Evolutionary conservation across 2,329 filamentous ascomycete genomes (phyloP), one percentile per base, ranked within the genome.

Genomic region (Juglanconis oblonga): DNA sequence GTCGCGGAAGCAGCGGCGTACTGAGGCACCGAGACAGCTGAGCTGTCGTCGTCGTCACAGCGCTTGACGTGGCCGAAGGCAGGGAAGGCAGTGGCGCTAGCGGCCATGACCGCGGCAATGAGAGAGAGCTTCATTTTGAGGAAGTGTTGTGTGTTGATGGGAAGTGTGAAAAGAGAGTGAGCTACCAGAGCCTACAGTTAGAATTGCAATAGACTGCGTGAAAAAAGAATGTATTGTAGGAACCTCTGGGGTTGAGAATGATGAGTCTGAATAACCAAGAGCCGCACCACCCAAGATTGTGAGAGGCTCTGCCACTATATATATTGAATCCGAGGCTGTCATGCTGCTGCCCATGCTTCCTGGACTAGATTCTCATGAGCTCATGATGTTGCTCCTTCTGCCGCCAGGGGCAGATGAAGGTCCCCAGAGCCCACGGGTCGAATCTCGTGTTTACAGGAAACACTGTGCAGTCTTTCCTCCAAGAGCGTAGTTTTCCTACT

Each of bases 121-220:
- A 61, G 47, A 38, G 58, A 48, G 58, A 61, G 56, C 54, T 61
- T 61, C 58, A 61, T 61, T 31, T 40, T 61, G 58, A 31, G 11
- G 45, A 6, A 10, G 40, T 10, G 9, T 5, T 42, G 40, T 9
- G 40, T 5, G 40, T 42, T 48, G 45, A 11, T 48, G 47, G n/a
- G 51, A 55, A 24, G 40, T 49, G 42, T 38, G 38, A 44, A 40
- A 53, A 38, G 48, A 50, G 40, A 29, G 48, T 38, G 51, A 52
- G 53, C 58, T 61, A 45, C 58, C 58, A 57, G 58, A 61, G 53
- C 53, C 54, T 57, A 61, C 49, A 55, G 52, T 61, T 35, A 52
- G 53, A 53, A 49, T 52, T 38, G 48, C 52, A 60, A 32, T 13
- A 35, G 17, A 10, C 32, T 32, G 36, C 17, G 8, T 38, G 11